These are phyloP conservation scores for Cordyceps militaris DNA, from an alignment of 2,329 filamentous ascomycete genomes.

Conservation along the genomic window DNA sequence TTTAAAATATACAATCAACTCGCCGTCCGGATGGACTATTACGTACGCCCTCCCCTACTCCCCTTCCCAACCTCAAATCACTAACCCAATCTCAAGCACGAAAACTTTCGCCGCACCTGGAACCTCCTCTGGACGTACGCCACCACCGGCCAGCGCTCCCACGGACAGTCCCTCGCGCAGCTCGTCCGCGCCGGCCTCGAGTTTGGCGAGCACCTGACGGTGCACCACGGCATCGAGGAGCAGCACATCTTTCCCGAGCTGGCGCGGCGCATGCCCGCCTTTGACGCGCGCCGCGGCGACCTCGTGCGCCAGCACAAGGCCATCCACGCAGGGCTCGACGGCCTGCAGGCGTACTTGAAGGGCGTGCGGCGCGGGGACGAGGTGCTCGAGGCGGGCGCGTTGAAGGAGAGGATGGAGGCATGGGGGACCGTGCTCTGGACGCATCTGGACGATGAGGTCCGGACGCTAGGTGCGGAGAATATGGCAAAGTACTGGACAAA, in stretches of 20 bases:
- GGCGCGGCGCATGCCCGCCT: slow-evolving; percentile 72
- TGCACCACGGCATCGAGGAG: slow-evolving; percentile 82
- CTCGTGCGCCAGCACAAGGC: slow-evolving; percentile 67
- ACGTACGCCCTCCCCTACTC: slow-evolving; percentile 40
- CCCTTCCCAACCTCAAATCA: background rate
- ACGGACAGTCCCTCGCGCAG: slow-evolving; percentile 57
- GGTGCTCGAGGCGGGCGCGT: slow-evolving; percentile 47
- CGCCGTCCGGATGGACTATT: slow-evolving; percentile 68
- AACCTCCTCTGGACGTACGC: slow-evolving; percentile 62
- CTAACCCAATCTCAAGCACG: slow-evolving; percentile 42
- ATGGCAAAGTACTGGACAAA: slow-evolving; percentile 78
- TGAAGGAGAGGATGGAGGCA: slow-evolving; percentile 66
- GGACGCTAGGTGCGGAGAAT: slow-evolving; percentile 71
- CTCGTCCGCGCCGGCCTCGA: slow-evolving; percentile 63
- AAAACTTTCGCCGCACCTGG: slow-evolving; percentile 70
- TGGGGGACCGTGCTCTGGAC: slow-evolving; percentile 75
- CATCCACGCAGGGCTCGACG: slow-evolving; percentile 72
- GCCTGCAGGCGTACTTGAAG: slow-evolving; percentile 57
- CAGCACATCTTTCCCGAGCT: slow-evolving; percentile 71
- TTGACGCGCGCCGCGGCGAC: slow-evolving; percentile 47
- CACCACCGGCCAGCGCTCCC: slow-evolving; percentile 49
- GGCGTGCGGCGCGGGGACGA: slow-evolving; percentile 56
- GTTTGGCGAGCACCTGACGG: slow-evolving; percentile 62
- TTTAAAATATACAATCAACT: slow-evolving; percentile 66
- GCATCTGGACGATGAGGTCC: slow-evolving; percentile 81